Evolutionary conservation across 2,329 filamentous ascomycete genomes (phyloP).

Genomic region (Phyllosticta citrichinensis): DNA sequence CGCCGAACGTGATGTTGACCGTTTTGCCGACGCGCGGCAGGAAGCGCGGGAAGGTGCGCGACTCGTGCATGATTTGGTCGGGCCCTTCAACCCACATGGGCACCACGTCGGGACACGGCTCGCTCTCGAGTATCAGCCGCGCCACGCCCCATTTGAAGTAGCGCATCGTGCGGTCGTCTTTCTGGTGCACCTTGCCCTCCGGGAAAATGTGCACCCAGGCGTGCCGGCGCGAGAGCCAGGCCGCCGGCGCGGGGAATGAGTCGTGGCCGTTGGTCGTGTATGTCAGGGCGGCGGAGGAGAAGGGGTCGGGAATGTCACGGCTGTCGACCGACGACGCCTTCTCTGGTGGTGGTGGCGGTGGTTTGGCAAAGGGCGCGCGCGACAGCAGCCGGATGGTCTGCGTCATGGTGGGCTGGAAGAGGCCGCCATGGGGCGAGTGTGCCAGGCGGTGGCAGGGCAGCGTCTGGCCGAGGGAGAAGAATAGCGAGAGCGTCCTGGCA

Average conservation of each 20-base stretch:
- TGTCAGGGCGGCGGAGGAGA: conserved; percentile 41
- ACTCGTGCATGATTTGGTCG: conserved; percentile 80
- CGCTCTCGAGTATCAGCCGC: conserved; percentile 78
- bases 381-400: conserved; percentile 80
- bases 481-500: conserved; percentile 54
- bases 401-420: conserved; percentile 81
- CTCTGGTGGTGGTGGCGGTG: conserved; percentile 4
- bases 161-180: conserved; percentile 65
- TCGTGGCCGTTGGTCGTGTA: conserved; percentile 61
- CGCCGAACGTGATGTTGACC: conserved; percentile 68
- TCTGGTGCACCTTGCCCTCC: conserved; percentile 89
- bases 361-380: conserved; percentile 36
- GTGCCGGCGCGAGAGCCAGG: conserved; percentile 58
- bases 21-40: conserved; percentile 64
- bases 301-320: conserved; percentile 39
- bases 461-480: conserved; percentile 85
- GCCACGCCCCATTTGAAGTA: conserved; percentile 99
- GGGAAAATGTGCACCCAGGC: conserved; percentile 95
- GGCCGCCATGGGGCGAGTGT: conserved; percentile 70
- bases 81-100: conserved; percentile 93
- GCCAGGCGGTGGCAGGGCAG: conserved; percentile 75
- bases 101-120: conserved; percentile 77
- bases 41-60: conserved; percentile 67
- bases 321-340: neutral
- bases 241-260: conserved; percentile 59